Evolutionary conservation across 106 monocot species (phyloP).

Genomic region (Dioscorea zingiberensis): DNA sequence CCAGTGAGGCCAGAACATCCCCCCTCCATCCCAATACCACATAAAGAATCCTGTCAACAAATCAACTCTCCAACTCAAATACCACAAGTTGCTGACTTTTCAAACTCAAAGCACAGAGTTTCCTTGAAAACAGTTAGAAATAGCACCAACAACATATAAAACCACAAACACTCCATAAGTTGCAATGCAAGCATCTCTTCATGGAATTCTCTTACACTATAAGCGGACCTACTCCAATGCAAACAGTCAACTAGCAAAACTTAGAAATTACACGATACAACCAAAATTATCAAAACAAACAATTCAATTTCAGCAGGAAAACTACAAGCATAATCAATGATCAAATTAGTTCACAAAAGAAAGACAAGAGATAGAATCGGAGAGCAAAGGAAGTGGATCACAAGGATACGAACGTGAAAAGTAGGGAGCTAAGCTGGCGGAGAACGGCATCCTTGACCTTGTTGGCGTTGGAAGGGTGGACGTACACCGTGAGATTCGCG

Average conservation of each 20-base stretch:
- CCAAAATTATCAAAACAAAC: background rate
- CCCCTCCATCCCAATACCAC: no score
- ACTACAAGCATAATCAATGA: background rate
- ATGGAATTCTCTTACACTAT: no score
- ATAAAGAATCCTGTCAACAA: no score
- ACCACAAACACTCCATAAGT: no score
- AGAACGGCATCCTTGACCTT: constrained; percentile 39
- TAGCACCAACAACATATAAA: no score
- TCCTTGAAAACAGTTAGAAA: no score
- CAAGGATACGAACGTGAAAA: constrained; percentile 51
- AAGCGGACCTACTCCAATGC: background rate
- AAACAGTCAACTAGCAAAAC: no score
- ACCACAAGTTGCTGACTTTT: no score
- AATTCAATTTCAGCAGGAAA: background rate
- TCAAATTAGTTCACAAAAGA: background rate
- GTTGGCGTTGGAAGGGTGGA: constrained; percentile 66
- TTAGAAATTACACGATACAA: background rate
- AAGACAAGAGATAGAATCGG: background rate
- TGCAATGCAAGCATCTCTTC: no score
- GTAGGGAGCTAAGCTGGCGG: constrained; percentile 72
- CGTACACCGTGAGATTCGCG: constrained; percentile 57
- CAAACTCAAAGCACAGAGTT: no score
- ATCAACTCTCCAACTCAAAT: no score
- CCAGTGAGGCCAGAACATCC: no score
- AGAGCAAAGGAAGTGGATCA: background rate